Evolutionary conservation across 2,329 filamentous ascomycete genomes (phyloP), one percentile per base, ranked within the genome.

Genomic region (Grosmannia clavigera): DNA sequence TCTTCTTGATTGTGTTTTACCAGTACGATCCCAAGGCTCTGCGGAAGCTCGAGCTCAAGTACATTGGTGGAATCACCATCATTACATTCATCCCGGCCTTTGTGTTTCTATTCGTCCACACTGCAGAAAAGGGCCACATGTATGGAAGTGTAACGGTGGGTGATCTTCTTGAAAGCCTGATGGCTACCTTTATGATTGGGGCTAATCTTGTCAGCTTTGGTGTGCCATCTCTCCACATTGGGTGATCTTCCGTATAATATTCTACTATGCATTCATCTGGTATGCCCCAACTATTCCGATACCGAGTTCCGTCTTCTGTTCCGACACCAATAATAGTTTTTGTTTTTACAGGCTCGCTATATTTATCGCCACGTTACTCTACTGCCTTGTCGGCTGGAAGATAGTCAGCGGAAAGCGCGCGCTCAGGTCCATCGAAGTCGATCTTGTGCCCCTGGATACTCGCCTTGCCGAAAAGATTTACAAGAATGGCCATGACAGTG

Each of bases 351-450:
- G 71, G 70, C 59, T 70, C 14, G 59, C 66, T 22, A 70, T 73
- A 27, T 33, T 65, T 3, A 50, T 67, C 48, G 65, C 65, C 35
- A 61, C 67, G 3, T 64, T 74, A 2, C 65, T 84, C 38, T 76
- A 85, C 66, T 70, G 70, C 46, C 66, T 83, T 59, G 70, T 73
- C 31, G 71, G 70, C 19, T 61, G 69, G 63, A 68, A 70, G 58
- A 71, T 73, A 43, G 61, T 67, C 38, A 66, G 68, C 55, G 66
- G 72, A 0, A 66, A 70, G 25, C 67, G 68, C 48, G 68, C 70
- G 19, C 67, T 73, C 59, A 66, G 67, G 55, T 63, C 68, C 9
- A 67, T 68, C 38, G 65, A 64, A 25, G 67, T 66, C 58, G 66
- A 72, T 50, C 62, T 66, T 25, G 64, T 72, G 38, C 61, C 64